phyloP scores from a whole-genome alignment of 2,329 filamentous ascomycete species.

The Dryadomyces sulphureus region DNA sequence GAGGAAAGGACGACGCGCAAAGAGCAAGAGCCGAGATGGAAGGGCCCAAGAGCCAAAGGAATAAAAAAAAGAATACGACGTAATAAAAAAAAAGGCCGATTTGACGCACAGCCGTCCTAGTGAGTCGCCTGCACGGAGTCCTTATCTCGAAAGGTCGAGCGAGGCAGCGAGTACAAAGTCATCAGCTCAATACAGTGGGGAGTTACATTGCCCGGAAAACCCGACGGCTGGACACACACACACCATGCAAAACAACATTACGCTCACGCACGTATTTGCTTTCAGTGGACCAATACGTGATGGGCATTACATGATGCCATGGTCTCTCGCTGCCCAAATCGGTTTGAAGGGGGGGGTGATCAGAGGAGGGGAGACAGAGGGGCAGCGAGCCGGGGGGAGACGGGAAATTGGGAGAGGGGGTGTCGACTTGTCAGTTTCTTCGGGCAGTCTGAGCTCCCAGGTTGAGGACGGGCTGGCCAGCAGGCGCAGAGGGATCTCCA shows the following conservation, averaged over 20 bases:
- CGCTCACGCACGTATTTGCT: not conserved
- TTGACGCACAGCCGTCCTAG: not conserved
- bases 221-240: not conserved
- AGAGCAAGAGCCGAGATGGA: no score
- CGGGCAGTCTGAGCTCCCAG: not conserved
- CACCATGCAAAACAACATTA: conserved; percentile 1
- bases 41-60: not conserved
- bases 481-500: not conserved
- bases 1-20: not conserved
- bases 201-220: not conserved
- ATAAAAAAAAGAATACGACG: not conserved
- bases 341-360: not conserved
- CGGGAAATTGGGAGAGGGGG: not conserved
- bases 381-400: not conserved
- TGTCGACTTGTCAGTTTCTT: not conserved
- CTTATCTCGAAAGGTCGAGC: not conserved
- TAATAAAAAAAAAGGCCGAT: not conserved
- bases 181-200: not conserved
- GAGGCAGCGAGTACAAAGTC: not conserved
- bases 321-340: not conserved
- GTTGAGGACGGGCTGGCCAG: not conserved
- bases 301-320: not conserved
- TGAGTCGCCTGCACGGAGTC: not conserved
- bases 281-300: not conserved
- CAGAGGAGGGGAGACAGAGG: not conserved